A percentile compares a stretch with the other conserved stretches of the same genome.
Evolutionary conservation across 2,329 filamentous ascomycete genomes (phyloP).

Genomic region (Tolypocladium amazonense): DNA sequence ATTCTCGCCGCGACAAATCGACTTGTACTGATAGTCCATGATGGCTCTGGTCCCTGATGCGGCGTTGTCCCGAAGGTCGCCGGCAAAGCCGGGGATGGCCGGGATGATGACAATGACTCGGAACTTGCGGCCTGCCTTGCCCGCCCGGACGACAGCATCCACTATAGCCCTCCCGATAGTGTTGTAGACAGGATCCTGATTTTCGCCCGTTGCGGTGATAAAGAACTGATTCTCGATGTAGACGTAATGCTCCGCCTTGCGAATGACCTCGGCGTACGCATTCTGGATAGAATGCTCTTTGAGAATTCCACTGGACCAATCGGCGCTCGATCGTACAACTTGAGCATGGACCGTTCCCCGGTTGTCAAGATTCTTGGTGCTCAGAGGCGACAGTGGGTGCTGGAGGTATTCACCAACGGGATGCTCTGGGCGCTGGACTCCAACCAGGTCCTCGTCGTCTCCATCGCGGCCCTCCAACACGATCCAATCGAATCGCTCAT

Average conservation of each 20-base stretch:
- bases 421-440: slow-evolving; percentile 79
- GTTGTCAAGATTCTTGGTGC: slow-evolving; percentile 50
- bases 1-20: slow-evolving; percentile 81
- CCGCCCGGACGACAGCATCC: slow-evolving; percentile 73
- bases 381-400: slow-evolving; percentile 64
- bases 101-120: slow-evolving; percentile 84
- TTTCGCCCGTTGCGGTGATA: slow-evolving; percentile 84
- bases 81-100: slow-evolving; percentile 86
- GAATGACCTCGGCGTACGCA: slow-evolving; percentile 75
- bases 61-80: slow-evolving; percentile 73
- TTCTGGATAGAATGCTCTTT: slow-evolving; percentile 80
- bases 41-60: slow-evolving; percentile 84
- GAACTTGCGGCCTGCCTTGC: slow-evolving; percentile 78
- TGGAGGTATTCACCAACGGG: slow-evolving; percentile 80
- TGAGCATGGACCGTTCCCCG: slow-evolving; percentile 74
- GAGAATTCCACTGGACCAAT: slow-evolving; percentile 90
- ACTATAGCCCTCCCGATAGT: slow-evolving; percentile 82
- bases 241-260: slow-evolving; percentile 80
- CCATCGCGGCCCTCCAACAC: slow-evolving; percentile 65
- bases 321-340: slow-evolving; percentile 76
- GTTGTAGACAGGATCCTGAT: slow-evolving; percentile 80
- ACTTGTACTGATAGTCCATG: slow-evolving; percentile 98
- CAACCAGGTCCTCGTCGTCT: slow-evolving; percentile 74
- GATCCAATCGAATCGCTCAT: slow-evolving; percentile 75
- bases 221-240: slow-evolving; percentile 99